Conservation (phyloP, 2,329 filamentous ascomycete genomes). For the Mycosphaerella sp. region DNA sequence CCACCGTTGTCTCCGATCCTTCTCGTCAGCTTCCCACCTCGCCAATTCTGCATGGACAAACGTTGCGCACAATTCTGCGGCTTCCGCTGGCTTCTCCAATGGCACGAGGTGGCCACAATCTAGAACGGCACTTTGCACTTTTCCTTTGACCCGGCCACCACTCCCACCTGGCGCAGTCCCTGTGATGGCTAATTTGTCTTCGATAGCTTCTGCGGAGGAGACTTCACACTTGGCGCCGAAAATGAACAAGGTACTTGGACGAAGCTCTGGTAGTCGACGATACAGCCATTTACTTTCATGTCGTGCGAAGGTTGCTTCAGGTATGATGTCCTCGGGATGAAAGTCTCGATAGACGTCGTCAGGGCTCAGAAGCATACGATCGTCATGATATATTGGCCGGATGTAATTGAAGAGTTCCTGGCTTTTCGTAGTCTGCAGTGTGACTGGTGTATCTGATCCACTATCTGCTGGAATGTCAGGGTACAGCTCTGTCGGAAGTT, state of each 20-base stretch:
- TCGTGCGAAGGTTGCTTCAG: constrained; percentile 20
- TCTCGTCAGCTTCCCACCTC: constrained; percentile 32
- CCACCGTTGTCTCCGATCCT: constrained; percentile 26
- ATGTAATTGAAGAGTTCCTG: constrained; percentile 59
- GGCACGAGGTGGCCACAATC: constrained; percentile 72
- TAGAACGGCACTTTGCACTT: constrained; percentile 61
- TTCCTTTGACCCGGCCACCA: constrained; percentile 56
- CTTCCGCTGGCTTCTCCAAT: constrained; percentile 66
- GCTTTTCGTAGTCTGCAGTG: constrained; percentile 74
- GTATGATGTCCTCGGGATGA: constrained; percentile 32
- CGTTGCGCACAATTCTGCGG: constrained; percentile 48
- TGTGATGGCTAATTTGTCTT: constrained; percentile 57
- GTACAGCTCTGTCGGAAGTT: constrained; percentile 28
- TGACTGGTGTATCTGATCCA: constrained; percentile 35
- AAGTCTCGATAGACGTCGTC: background rate
- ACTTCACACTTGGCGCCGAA: constrained; percentile 58
- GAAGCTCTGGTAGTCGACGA: constrained; percentile 51
- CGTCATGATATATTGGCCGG: constrained; percentile 33
- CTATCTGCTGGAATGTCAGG: constrained; percentile 35
- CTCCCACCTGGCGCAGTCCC: constrained; percentile 62
- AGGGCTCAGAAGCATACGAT: constrained; percentile 34
- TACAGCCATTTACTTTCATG: constrained; percentile 61
- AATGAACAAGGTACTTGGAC: constrained; percentile 62
- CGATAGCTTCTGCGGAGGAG: constrained; percentile 45
- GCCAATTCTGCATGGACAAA: constrained; percentile 35